phyloP scores from a whole-genome alignment of 139 green algal species.

The Nannochloris sp. region DNA sequence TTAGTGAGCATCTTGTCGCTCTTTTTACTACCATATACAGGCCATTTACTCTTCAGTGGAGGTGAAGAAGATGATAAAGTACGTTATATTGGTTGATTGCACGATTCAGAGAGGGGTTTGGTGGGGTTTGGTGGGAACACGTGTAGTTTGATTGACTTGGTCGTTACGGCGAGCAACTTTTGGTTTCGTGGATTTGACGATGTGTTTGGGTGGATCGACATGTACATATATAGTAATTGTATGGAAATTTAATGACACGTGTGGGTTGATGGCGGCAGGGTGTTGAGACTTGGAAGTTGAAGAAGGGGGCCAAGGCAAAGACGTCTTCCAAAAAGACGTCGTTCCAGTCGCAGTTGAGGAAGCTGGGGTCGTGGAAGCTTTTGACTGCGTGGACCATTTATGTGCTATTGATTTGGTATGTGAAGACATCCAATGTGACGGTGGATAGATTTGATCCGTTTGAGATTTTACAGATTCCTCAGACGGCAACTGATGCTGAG shows the following conservation, averaged over 20 bases:
- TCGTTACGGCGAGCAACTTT: too few relatives aligned
- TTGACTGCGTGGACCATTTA: conserved; percentile 18
- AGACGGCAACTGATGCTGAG: conserved; percentile 47
- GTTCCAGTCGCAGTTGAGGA: background rate
- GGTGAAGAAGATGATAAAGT: conserved; percentile 11
- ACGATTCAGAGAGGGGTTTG: too few relatives aligned
- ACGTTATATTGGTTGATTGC: too few relatives aligned
- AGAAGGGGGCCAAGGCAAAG: conserved; percentile 13
- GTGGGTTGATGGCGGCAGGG: background rate
- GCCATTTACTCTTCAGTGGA: conserved; percentile 45
- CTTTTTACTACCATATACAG: conserved; percentile 62
- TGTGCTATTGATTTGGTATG: conserved; percentile 19
- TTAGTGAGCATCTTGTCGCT: conserved; percentile 58
- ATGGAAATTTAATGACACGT: background rate
- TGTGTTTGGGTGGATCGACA: too few relatives aligned
- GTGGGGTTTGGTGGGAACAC: too few relatives aligned
- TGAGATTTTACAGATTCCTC: conserved; percentile 60
- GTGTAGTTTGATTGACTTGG: too few relatives aligned
- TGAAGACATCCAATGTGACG: background rate
- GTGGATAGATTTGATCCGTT: conserved; percentile 80
- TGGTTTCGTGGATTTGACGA: too few relatives aligned
- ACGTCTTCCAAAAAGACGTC: background rate
- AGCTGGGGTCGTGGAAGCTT: background rate
- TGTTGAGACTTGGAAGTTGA: conserved; percentile 21
- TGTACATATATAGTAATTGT: background rate